Evolutionary conservation across 2,329 filamentous ascomycete genomes (phyloP).

Genomic region (Cadophora sp.): DNA sequence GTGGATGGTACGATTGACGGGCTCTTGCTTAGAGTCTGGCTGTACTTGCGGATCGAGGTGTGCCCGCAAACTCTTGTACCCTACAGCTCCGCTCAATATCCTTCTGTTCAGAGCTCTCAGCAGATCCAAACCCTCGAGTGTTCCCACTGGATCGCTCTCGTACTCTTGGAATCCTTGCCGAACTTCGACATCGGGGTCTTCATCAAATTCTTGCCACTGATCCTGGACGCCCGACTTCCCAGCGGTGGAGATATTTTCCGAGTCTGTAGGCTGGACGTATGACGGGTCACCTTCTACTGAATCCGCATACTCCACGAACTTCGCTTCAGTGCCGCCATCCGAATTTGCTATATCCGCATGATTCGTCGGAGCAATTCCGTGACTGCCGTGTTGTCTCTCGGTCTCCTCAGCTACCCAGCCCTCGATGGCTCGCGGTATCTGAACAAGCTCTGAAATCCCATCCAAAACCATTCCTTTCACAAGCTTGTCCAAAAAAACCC

Average conservation of each 20-base stretch:
- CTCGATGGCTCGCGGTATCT: background rate
- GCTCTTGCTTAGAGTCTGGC: background rate
- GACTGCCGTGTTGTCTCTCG: background rate
- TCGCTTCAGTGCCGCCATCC: too few relatives aligned
- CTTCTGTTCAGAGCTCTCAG: background rate
- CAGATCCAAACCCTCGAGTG: background rate
- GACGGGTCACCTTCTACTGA: background rate
- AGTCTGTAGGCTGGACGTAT: background rate
- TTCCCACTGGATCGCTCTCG: background rate
- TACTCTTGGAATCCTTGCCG: background rate
- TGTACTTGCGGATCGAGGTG: background rate
- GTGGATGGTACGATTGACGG: slow-evolving; percentile 55
- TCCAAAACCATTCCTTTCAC: background rate
- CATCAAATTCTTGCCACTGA: slow-evolving; percentile 7
- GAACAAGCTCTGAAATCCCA: background rate
- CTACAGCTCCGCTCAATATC: background rate
- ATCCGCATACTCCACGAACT: background rate
- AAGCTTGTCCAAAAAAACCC: background rate
- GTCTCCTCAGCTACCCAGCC: background rate
- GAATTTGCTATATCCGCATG: too few relatives aligned
- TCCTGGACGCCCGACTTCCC: background rate
- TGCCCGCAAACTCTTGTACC: background rate
- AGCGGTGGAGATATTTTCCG: background rate
- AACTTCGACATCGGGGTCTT: background rate
- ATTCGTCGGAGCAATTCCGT: background rate